A percentile compares a stretch with the other conserved stretches of the same genome.
Evolutionary conservation across 2,329 filamentous ascomycete genomes (phyloP).

Genomic region (Xylariaceae sp.): DNA sequence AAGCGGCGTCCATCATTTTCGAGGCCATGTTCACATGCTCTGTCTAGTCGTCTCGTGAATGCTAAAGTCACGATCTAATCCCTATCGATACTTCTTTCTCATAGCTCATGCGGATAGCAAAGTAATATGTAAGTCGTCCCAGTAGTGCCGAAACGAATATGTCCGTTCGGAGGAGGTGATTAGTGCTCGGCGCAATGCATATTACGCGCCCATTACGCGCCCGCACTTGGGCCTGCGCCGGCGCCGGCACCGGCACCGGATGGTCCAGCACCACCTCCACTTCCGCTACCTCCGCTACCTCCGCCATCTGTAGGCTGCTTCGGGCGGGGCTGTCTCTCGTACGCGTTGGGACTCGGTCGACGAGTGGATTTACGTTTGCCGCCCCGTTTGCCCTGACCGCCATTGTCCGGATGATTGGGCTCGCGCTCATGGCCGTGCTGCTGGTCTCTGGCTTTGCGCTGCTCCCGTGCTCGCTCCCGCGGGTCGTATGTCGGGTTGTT

Average conservation of each 20-base stretch:
- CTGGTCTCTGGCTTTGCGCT: conserved; percentile 16
- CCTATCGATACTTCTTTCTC: background rate
- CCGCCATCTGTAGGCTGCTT: conserved; percentile 36
- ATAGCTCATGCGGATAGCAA: background rate
- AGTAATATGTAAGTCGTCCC: background rate
- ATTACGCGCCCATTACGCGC: background rate
- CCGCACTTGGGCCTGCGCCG: background rate
- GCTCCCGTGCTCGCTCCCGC: conserved; percentile 27
- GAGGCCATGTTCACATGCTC: background rate
- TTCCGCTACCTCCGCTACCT: conserved; percentile 5
- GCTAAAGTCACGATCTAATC: background rate
- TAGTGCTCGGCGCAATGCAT: background rate
- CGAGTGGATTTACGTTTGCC: conserved; percentile 27
- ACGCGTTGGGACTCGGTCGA: conserved; percentile 70
- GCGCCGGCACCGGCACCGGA: background rate
- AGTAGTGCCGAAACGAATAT: background rate
- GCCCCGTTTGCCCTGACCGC: conserved; percentile 30
- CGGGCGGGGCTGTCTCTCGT: conserved; percentile 66
- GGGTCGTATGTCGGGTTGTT: conserved; percentile 23
- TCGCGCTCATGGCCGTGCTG: conserved; percentile 30
- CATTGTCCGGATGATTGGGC: conserved; percentile 24
- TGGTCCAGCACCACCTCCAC: background rate
- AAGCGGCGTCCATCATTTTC: background rate
- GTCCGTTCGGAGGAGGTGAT: background rate
- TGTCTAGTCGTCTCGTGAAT: background rate